Percentiles rank a stretch among this genome's conserved stretches.
Conservation (phyloP, 495 filamentous ascomycete genomes). For the Penicillium mononematosum region DNA sequence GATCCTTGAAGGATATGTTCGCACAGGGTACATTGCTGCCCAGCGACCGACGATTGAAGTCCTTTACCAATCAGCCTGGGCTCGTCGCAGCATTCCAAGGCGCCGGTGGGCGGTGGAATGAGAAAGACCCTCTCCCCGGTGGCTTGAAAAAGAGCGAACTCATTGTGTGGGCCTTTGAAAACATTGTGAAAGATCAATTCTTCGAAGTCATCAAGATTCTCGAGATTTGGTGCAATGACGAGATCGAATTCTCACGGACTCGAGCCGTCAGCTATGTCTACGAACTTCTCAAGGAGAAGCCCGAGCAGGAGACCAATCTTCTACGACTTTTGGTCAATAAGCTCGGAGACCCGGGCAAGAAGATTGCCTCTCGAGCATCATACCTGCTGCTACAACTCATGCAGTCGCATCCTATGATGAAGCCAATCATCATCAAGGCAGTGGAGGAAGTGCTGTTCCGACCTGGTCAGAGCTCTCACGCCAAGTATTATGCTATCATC, state of each 20-base stretch:
- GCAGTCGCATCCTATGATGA: conserved; percentile 88
- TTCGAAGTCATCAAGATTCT: conserved; percentile 89
- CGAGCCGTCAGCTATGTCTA: conserved; percentile 85
- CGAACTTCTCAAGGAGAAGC: conserved; percentile 89
- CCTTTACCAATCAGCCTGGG: conserved; percentile 77
- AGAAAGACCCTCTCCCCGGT: conserved; percentile 64
- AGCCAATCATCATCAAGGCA: conserved; percentile 73
- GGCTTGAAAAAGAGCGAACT: conserved; percentile 70
- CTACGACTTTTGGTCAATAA: conserved; percentile 92
- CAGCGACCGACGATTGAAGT: conserved; percentile 70
- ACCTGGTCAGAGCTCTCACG: conserved; percentile 79
- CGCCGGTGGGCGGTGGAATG: conserved; percentile 57
- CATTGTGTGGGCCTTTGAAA: conserved; percentile 88
- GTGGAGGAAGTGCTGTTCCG: conserved; percentile 89
- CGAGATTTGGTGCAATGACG: conserved; percentile 88
- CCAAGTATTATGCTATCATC: conserved; percentile 94
- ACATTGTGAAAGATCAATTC: conserved; percentile 87
- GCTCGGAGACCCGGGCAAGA: conserved; percentile 88
- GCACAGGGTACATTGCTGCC: conserved; percentile 84
- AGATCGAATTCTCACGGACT: conserved; percentile 85
- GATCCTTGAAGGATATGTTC: conserved; percentile 89
- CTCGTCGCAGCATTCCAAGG: conserved; percentile 67
- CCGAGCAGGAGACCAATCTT: conserved; percentile 94
- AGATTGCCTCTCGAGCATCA: conserved; percentile 88
- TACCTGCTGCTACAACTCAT: conserved; percentile 89